phyloP scores from a whole-genome alignment of 352 stramenopile genomes.

The Phytopythium litorale region DNA sequence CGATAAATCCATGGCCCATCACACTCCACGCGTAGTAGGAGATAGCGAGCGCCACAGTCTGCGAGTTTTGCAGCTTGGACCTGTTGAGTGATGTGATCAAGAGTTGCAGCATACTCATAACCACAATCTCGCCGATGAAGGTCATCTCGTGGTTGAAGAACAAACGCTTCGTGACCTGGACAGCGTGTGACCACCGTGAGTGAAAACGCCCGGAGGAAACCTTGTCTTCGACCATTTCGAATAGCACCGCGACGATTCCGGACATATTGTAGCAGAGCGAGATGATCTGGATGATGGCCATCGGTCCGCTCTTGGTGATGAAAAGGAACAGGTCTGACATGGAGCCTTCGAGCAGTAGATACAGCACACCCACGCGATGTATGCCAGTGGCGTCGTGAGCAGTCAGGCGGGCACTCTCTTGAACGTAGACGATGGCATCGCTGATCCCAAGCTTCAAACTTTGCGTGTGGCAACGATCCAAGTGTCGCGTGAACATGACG shows the following conservation, averaged over 20 bases:
- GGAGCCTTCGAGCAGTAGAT: constrained; percentile 18
- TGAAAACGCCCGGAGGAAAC: constrained; percentile 1
- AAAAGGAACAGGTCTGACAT: constrained; percentile 28
- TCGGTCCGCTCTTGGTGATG: constrained; percentile 15
- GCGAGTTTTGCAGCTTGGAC: constrained; percentile 8
- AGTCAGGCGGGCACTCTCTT: constrained; percentile 17
- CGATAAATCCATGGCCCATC: constrained; percentile 14
- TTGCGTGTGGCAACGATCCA: too few relatives aligned
- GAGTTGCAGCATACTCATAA: constrained; percentile 9
- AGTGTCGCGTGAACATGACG: neutral
- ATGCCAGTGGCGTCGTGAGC: constrained; percentile 14
- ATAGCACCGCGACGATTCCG: constrained; percentile 17
- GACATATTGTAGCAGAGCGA: constrained; percentile 26
- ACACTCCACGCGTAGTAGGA: constrained; percentile 25
- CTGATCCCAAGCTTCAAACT: too few relatives aligned
- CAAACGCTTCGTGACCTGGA: constrained; percentile 12
- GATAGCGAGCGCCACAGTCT: constrained; percentile 9
- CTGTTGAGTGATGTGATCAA: constrained; percentile 17
- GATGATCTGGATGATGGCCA: constrained; percentile 16
- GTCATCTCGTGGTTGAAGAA: constrained; percentile 20
- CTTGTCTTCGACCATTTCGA: constrained; percentile 19
- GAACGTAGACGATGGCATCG: constrained; percentile 10
- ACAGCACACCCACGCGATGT: constrained; percentile 15
- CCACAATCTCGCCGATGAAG: constrained; percentile 12
- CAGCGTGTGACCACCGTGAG: neutral